Conservation (phyloP, 352 stramenopile genomes). For the Phytophthora tentaculata region DNA sequence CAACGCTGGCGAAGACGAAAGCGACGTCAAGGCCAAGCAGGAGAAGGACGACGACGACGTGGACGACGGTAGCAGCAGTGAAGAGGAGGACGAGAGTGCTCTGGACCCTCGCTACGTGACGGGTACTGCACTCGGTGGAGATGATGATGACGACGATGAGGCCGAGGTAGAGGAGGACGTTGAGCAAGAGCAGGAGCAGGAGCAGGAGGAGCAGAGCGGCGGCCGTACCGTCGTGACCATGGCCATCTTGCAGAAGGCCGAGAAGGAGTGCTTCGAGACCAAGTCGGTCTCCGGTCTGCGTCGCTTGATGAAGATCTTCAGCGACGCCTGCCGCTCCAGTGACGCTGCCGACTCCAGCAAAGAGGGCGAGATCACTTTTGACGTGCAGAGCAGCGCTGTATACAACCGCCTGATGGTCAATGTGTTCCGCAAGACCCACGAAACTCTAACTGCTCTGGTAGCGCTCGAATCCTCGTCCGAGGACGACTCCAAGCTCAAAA, state of each 20-base stretch:
- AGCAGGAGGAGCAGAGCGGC: constrained; percentile 30
- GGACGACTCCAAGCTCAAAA: constrained; percentile 45
- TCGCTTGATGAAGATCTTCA: constrained; percentile 94
- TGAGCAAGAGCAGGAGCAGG: constrained; percentile 31
- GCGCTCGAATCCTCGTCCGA: constrained; percentile 40
- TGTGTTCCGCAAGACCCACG: constrained; percentile 90
- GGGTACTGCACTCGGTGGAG: constrained; percentile 28
- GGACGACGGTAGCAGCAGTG: constrained; percentile 68
- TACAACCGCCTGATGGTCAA: constrained; percentile 97
- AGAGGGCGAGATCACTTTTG: constrained; percentile 86
- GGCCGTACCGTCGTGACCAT: constrained; percentile 81
- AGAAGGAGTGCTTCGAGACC: constrained; percentile 91
- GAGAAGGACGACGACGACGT: constrained; percentile 55
- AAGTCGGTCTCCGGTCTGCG: constrained; percentile 89
- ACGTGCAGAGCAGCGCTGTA: constrained; percentile 93
- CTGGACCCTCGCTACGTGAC: constrained; percentile 84
- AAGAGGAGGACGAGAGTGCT: constrained; percentile 85
- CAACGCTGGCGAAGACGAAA: constrained; percentile 34
- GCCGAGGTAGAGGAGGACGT: constrained; percentile 27
- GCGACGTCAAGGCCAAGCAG: constrained; percentile 27
- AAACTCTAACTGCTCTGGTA: constrained; percentile 88
- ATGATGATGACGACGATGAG: constrained; percentile 27
- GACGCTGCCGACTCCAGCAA: constrained; percentile 80
- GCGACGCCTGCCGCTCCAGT: constrained; percentile 93
- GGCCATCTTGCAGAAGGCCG: constrained; percentile 71